These are phyloP conservation scores for Meripilus lineatus DNA, from an alignment of 1,284 basidiomycete species.

Conservation along the genomic window DNA sequence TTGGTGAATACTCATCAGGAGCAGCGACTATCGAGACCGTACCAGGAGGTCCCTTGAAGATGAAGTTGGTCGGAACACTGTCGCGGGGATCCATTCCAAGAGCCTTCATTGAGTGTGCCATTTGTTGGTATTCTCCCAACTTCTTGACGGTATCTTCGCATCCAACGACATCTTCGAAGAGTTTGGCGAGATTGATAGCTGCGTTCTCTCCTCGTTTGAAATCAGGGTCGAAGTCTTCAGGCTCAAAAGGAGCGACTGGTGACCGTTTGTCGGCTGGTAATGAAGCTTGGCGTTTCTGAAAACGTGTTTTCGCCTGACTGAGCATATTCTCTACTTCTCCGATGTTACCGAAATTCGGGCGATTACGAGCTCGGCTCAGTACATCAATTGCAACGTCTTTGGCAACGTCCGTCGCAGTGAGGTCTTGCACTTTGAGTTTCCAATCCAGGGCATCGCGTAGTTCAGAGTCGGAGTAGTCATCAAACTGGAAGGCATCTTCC, in stretches of 20 bases:
- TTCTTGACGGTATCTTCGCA: slow-evolving; percentile 47
- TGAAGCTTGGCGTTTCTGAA: slow-evolving; percentile 38
- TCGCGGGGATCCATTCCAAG: slow-evolving; percentile 38
- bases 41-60: slow-evolving; percentile 73
- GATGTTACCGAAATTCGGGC: slow-evolving; percentile 64
- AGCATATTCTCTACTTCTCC: slow-evolving; percentile 67
- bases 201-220: slow-evolving; percentile 45
- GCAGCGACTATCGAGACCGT: neutral
- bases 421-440: slow-evolving; percentile 53
- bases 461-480: slow-evolving; percentile 53
- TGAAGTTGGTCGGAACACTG: slow-evolving; percentile 58
- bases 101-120: slow-evolving; percentile 38
- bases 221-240: slow-evolving; percentile 59
- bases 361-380: slow-evolving; percentile 44
- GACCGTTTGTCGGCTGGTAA: slow-evolving; percentile 28
- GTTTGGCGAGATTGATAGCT: slow-evolving; percentile 41
- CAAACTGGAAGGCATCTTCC: slow-evolving; percentile 62
- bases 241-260: slow-evolving; percentile 43
- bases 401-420: slow-evolving; percentile 49
- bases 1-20: neutral
- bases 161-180: slow-evolving; percentile 61
- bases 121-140: slow-evolving; percentile 46
- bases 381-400: slow-evolving; percentile 51
- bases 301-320: slow-evolving; percentile 45
- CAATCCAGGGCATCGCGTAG: slow-evolving; percentile 45